Evolutionary conservation across 73 alveolate species (phyloP).

Genomic region (Blepharisma stoltei): DNA sequence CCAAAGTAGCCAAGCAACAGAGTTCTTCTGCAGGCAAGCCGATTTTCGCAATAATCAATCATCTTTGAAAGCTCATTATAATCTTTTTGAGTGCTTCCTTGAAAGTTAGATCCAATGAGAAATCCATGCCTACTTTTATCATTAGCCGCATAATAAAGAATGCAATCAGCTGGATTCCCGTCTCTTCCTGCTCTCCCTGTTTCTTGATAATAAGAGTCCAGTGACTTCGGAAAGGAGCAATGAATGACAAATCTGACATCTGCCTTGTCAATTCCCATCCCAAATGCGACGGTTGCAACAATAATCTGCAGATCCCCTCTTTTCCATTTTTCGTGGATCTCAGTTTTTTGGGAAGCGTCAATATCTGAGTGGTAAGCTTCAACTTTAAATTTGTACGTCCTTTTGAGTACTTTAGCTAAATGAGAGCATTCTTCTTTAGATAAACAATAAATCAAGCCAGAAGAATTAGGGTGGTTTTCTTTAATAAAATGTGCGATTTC

Average conservation of each 20-base stretch:
- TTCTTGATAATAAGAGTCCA: constrained; percentile 95
- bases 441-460: constrained; percentile 96
- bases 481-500: constrained; percentile 64
- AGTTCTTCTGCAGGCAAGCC: constrained; percentile 67
- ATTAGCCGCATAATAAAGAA: constrained; percentile 44
- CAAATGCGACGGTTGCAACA: constrained; percentile 99
- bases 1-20: constrained; percentile 62
- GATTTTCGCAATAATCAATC: constrained; percentile 70
- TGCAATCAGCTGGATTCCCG: constrained; percentile 69
- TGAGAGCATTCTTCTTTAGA: constrained; percentile 88
- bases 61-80: constrained; percentile 40
- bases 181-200: constrained; percentile 99
- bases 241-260: constrained; percentile 99
- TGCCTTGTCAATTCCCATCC: constrained; percentile 99
- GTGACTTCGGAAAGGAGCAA: constrained; percentile 88
- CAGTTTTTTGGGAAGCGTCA: constrained; percentile 60
- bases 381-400: constrained; percentile 60
- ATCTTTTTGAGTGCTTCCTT: constrained; percentile 29
- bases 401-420: constrained; percentile 70
- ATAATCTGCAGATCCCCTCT: constrained; percentile 88
- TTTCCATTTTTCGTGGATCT: constrained; percentile 87
- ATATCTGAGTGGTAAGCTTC: constrained; percentile 94
- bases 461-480: constrained; percentile 37
- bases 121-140: constrained; percentile 38
- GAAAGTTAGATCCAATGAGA: not conserved